A percentile compares a stretch with the other conserved stretches of the same genome.
These are phyloP conservation scores for Vigna nakashimae DNA, from an alignment of 306 rosid species.

Conservation along the genomic window DNA sequence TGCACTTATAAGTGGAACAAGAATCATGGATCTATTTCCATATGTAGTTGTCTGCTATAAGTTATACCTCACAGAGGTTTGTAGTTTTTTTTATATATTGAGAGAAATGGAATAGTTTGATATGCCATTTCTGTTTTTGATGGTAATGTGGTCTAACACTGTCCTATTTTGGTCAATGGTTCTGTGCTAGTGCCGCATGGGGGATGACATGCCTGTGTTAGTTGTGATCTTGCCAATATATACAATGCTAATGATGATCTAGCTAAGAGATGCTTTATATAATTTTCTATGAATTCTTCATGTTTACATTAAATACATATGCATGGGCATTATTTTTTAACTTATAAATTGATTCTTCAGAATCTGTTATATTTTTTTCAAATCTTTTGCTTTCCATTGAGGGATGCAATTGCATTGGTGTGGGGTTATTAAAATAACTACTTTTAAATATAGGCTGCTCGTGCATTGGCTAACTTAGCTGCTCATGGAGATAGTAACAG, in stretches of 20 bases:
- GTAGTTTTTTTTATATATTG: too few species aligned
- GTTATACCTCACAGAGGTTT: background rate
- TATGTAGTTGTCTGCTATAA: background rate
- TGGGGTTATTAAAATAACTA: constrained; percentile 39
- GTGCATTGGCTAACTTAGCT: constrained; percentile 99
- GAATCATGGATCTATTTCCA: constrained; percentile 6
- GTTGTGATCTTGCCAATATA: constrained; percentile 19
- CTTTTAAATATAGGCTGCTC: constrained; percentile 82
- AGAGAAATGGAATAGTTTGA: too few species aligned
- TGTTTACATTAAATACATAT: constrained; percentile 27
- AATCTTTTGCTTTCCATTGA: constrained; percentile 7
- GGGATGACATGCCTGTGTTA: background rate
- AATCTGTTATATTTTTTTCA: constrained; percentile 7
- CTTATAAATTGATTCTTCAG: constrained; percentile 2
- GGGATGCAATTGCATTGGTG: constrained; percentile 38
- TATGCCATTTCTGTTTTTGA: background rate
- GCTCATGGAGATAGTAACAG: constrained; percentile 99
- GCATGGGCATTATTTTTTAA: background rate
- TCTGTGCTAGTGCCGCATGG: constrained; percentile 11
- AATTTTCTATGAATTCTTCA: constrained; percentile 16
- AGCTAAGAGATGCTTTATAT: constrained; percentile 29
- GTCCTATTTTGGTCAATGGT: constrained; percentile 4
- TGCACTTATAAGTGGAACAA: constrained; percentile 23
- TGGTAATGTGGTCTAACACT: background rate
- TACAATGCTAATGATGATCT: constrained; percentile 6